Base-by-base conservation (phyloP, 163 green algal genomes). In the Prototheca wickerhamii region DNA sequence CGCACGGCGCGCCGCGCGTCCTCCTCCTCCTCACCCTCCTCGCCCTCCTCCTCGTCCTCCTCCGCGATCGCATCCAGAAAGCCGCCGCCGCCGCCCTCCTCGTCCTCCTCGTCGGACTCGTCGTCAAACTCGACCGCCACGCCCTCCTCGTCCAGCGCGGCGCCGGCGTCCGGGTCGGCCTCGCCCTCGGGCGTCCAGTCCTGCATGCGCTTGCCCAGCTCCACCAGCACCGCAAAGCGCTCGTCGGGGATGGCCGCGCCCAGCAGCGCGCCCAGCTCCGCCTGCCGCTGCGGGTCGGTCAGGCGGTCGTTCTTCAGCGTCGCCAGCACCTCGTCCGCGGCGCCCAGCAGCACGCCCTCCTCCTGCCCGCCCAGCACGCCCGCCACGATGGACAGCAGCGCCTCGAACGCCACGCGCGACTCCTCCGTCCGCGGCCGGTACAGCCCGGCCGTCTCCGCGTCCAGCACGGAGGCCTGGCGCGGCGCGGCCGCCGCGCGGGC, bases 261-360 rank as follows among this genome's bases (percentile, higher is more conserved):
- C 52, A 99, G 79, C 65, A 99, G 79, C 67, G 64, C 71, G 61
- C 83, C 76, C 20, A 88, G 71, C 64, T 92, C 89, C 50, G 77
- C 77, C 68, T 95, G 82, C 30, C 77, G 84, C 44, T 91, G 79
- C 20, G 81, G 81, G 73, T 95, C 90, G 56, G 57, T 85, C 31
- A 86, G 74, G 53, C 74, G 61, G 51, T 95, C 80, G 67, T 89
- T 84, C 71, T 97, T 97, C 4, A 98, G 81, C 43, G 91, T 81
- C 3, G 79, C 81, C 52, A 99, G 81, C 55, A 98, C 82, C 75
- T 98, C 93, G 43, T 99, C 93, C 2, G 93, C 91, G 29, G 93
- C 93, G 31, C 91, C 93, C n/a, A 83, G 72, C 60, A 98, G 79
- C 26, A 99, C 77, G 72, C 98, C 93, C 44, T 86, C 65, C 31